These are phyloP conservation scores for Neurospora intermedia DNA, from an alignment of 495 filamentous ascomycete species.

Conservation along the genomic window DNA sequence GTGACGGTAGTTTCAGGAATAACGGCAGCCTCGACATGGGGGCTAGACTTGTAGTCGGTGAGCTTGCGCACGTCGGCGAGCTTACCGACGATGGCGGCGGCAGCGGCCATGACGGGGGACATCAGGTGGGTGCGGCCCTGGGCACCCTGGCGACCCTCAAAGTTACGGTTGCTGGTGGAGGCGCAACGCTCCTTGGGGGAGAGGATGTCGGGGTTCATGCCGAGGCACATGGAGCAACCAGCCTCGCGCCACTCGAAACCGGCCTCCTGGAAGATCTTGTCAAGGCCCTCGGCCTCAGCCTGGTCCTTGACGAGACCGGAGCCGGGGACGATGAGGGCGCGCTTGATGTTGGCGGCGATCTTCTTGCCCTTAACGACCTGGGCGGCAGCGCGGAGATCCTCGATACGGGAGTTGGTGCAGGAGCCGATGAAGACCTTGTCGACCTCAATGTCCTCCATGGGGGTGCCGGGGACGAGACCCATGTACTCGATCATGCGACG, in stretches of 20 bases:
- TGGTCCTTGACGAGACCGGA: slow-evolving; percentile 91
- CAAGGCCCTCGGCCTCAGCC: slow-evolving; percentile 83
- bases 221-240: slow-evolving; percentile 96
- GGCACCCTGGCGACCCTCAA: slow-evolving; percentile 92
- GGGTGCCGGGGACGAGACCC: slow-evolving; percentile 75
- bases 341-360: slow-evolving; percentile 76
- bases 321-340: slow-evolving; percentile 92
- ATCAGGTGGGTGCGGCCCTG: slow-evolving; percentile 90
- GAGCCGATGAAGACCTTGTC: slow-evolving; percentile 99
- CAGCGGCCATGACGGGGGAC: slow-evolving; percentile 94
- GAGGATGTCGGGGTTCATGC: slow-evolving; percentile 99
- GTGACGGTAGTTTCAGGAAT: slow-evolving; percentile 11
- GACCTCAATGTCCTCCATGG: slow-evolving; percentile 78
- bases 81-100: slow-evolving; percentile 80
- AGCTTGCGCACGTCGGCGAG: slow-evolving; percentile 84
- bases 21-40: slow-evolving; percentile 28
- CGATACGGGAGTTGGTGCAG: slow-evolving; percentile 94
- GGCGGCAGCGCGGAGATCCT: slow-evolving; percentile 86
- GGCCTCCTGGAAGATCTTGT: slow-evolving; percentile 82
- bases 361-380: slow-evolving; percentile 76
- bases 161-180: slow-evolving; percentile 93
- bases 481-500: slow-evolving; percentile 87
- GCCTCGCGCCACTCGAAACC: slow-evolving; percentile 98
- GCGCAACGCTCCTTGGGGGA: slow-evolving; percentile 88
- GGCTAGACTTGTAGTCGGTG: slow-evolving; percentile 46